phyloP scores from a whole-genome alignment of 495 filamentous ascomycete genomes.

The Hypoxylon fuscum region DNA sequence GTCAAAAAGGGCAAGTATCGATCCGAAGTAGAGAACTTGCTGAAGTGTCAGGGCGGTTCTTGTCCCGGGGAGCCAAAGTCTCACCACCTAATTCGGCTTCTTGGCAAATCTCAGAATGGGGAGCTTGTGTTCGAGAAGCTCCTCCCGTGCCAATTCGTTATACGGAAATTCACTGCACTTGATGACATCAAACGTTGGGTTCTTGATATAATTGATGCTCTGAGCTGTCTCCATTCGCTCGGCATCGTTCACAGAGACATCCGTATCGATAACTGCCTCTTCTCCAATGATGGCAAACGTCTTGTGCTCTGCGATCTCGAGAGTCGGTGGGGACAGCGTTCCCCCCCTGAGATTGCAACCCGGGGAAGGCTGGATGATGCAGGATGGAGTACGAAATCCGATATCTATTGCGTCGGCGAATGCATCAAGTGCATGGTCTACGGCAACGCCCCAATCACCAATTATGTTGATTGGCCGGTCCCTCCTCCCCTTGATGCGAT shows the following conservation, averaged over 20 bases:
- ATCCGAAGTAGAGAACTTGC: slow-evolving; percentile 43
- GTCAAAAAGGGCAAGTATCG: slow-evolving; percentile 45
- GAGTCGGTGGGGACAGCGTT: slow-evolving; percentile 41
- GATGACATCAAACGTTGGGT: slow-evolving; percentile 32
- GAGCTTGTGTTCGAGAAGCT: slow-evolving; percentile 41
- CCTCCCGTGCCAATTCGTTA: background rate
- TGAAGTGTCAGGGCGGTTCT: slow-evolving; percentile 42
- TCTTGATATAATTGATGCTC: slow-evolving; percentile 25
- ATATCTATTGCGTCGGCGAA: slow-evolving; percentile 38
- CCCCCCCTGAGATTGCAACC: slow-evolving; percentile 21
- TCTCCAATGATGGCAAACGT: slow-evolving; percentile 26
- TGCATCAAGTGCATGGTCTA: slow-evolving; percentile 34
- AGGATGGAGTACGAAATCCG: slow-evolving; percentile 31
- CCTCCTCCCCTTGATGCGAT: slow-evolving; percentile 30
- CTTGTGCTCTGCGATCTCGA: slow-evolving; percentile 43
- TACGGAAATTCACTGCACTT: background rate
- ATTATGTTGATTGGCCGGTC: slow-evolving; percentile 31
- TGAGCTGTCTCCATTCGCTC: slow-evolving; percentile 37
- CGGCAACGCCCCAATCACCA: slow-evolving; percentile 30
- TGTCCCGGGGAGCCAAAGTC: slow-evolving; percentile 34
- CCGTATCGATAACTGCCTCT: slow-evolving; percentile 41
- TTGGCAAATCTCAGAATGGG: slow-evolving; percentile 36
- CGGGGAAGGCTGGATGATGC: slow-evolving; percentile 13
- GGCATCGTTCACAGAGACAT: slow-evolving; percentile 46
- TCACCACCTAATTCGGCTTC: slow-evolving; percentile 35